phyloP scores from a whole-genome alignment of 495 filamentous ascomycete species.

The Copromyces sp. region DNA sequence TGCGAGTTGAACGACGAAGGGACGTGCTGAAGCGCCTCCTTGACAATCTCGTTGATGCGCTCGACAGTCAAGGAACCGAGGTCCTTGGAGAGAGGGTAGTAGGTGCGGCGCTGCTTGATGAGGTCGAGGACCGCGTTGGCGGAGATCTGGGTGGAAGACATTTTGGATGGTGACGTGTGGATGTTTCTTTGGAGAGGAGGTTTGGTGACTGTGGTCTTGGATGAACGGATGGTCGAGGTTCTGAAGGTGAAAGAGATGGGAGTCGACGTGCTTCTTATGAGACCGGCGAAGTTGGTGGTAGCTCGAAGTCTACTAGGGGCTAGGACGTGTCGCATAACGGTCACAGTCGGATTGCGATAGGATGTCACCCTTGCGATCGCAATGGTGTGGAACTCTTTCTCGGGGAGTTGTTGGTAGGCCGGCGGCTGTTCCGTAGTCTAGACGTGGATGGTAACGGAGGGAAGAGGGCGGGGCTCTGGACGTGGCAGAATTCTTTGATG shows the following conservation, averaged over 20 bases:
- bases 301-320: background rate
- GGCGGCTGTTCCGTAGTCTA: background rate
- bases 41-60: constrained; percentile 47
- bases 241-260: constrained; percentile 7
- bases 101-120: constrained; percentile 45
- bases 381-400: background rate
- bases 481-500: background rate
- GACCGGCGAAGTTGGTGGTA: constrained; percentile 3
- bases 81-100: constrained; percentile 50
- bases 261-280: background rate
- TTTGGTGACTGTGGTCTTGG: constrained; percentile 5
- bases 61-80: constrained; percentile 35
- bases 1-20: constrained; percentile 60
- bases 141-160: constrained; percentile 17
- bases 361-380: background rate
- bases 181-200: constrained; percentile 8
- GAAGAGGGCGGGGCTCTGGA: background rate
- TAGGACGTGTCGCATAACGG: background rate
- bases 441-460: background rate
- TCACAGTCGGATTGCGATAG: background rate
- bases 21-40: constrained; percentile 41
- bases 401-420: too few species aligned
- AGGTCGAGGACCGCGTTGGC: constrained; percentile 39
- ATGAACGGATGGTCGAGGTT: constrained; percentile 6
- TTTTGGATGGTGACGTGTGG: constrained; percentile 6